Conservation (phyloP, 1,284 basidiomycete species). For the Pyrrhoderma noxium region DNA sequence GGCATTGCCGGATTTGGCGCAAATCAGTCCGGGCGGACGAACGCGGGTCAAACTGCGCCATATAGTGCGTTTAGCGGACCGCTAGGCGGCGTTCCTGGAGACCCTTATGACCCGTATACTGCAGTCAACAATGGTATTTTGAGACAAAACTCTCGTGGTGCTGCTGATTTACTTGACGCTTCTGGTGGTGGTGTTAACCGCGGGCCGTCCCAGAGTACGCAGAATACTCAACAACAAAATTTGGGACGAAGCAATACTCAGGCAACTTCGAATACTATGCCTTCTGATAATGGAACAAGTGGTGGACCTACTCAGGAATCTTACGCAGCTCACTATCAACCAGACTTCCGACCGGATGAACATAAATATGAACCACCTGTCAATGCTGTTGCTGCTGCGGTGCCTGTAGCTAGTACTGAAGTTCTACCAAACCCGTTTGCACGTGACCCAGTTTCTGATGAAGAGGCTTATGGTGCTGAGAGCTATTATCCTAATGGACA, state of each 20-base stretch:
- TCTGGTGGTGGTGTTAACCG: slow-evolving; percentile 9
- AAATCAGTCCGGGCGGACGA: slow-evolving; percentile 21
- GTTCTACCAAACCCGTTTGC: slow-evolving; percentile 17
- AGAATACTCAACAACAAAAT: neutral
- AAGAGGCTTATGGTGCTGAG: slow-evolving; percentile 20
- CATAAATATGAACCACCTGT: slow-evolving; percentile 18
- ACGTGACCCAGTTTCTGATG: slow-evolving; percentile 14
- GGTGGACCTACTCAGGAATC: slow-evolving; percentile 25
- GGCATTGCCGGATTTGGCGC: slow-evolving; percentile 11
- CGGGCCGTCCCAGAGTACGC: slow-evolving; percentile 15
- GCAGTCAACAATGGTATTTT: slow-evolving; percentile 19
- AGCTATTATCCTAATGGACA: slow-evolving; percentile 19
- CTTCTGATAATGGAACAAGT: slow-evolving; percentile 14
- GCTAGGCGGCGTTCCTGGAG: slow-evolving; percentile 24
- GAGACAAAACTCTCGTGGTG: slow-evolving; percentile 12
- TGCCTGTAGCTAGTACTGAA: slow-evolving; percentile 8
- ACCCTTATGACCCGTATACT: slow-evolving; percentile 20
- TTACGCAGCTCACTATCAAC: slow-evolving; percentile 24
- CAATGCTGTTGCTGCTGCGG: slow-evolving; percentile 19
- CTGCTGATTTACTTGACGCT: slow-evolving; percentile 26
- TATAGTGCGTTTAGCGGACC: slow-evolving; percentile 31
- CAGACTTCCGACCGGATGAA: slow-evolving; percentile 12
- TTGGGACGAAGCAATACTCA: slow-evolving; percentile 6
- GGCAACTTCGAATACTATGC: slow-evolving; percentile 8
- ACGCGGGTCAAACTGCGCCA: slow-evolving; percentile 24